Conservation (phyloP, 164 flowering plant genomes). For the Dillenia suffruticosa region DNA sequence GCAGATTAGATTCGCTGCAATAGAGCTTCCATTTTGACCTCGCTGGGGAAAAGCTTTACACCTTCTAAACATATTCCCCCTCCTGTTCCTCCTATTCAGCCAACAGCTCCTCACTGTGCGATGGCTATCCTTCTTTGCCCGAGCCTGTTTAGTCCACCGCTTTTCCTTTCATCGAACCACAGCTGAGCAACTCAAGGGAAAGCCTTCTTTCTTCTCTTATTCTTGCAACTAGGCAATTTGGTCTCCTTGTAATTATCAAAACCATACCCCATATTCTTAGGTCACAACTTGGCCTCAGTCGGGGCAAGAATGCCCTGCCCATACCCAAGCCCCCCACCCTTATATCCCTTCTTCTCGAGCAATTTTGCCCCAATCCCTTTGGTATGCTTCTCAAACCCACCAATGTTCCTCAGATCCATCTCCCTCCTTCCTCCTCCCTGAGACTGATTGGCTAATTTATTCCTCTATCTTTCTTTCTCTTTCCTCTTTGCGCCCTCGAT, state of each 20-base stretch:
- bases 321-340: slow-evolving; percentile 91
- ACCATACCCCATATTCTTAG: slow-evolving; percentile 90
- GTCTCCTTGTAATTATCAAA: slow-evolving; percentile 64
- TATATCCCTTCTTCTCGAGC: slow-evolving; percentile 86
- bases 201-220: slow-evolving; percentile 31
- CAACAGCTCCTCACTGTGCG: slow-evolving; percentile 71
- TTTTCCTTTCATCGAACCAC: slow-evolving; percentile 30
- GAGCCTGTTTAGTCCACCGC: slow-evolving; percentile 48
- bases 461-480: slow-evolving; percentile 42
- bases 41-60: slow-evolving; percentile 20
- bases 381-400: slow-evolving; percentile 68
- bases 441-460: slow-evolving; percentile 26
- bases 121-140: slow-evolving; percentile 36
- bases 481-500: slow-evolving; percentile 64
- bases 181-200: slow-evolving; percentile 10
- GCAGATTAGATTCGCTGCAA: too few relatives aligned
- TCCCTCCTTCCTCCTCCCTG: slow-evolving; percentile 24
- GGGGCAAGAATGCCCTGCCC: slow-evolving; percentile 86
- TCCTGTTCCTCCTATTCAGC: slow-evolving; percentile 64
- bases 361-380: slow-evolving; percentile 79
- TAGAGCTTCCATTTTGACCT: too few relatives aligned
- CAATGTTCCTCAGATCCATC: slow-evolving; percentile 33
- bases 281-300: slow-evolving; percentile 67
- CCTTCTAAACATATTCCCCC: slow-evolving; percentile 62
- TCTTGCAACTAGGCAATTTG: slow-evolving; percentile 33